Evolutionary conservation across 192 early-diverging fungal species (phyloP).

Genomic region (Rhizophlyctis rosea): DNA sequence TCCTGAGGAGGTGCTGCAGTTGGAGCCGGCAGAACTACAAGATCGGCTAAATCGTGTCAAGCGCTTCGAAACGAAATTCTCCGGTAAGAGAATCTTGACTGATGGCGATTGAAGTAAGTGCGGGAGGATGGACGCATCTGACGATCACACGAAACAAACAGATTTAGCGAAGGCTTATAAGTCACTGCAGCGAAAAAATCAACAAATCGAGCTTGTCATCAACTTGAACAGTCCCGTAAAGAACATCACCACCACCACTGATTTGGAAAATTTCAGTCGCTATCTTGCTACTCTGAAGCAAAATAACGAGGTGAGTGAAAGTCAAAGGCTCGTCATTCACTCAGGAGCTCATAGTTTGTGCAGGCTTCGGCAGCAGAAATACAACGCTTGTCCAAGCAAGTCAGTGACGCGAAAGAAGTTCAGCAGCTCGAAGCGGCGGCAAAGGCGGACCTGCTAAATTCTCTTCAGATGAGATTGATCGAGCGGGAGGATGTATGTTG

Average conservation of each 20-base stretch:
- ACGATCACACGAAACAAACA: not conserved
- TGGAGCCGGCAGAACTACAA: conserved; percentile 20
- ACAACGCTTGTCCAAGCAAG: conserved; percentile 20
- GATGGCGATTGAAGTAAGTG: not conserved
- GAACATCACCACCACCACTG: conserved; percentile 17
- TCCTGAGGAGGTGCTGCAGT: conserved; percentile 11
- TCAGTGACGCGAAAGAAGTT: conserved; percentile 26
- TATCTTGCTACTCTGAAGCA: conserved; percentile 10
- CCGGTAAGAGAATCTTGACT: conserved; percentile 21
- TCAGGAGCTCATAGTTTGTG: not conserved
- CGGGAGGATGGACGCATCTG: not conserved
- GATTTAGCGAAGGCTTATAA: conserved; percentile 40
- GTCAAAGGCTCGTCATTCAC: not conserved
- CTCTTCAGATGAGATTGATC: conserved; percentile 28
- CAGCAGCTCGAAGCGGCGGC: conserved; percentile 30
- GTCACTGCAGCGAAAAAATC: conserved; percentile 21
- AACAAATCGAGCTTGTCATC: conserved; percentile 33
- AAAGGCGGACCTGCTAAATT: conserved; percentile 32
- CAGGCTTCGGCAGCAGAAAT: conserved; percentile 28
- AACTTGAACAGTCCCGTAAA: conserved; percentile 19
- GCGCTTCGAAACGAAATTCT: conserved; percentile 31
- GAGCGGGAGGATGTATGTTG: conserved; percentile 27
- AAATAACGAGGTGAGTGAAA: conserved; percentile 17
- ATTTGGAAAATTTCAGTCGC: conserved; percentile 21
- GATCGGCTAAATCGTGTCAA: conserved; percentile 19